A percentile compares a stretch with the other conserved stretches of the same genome.
Conservation (phyloP, 2,329 filamentous ascomycete genomes). For the Macrophomina tecta region DNA sequence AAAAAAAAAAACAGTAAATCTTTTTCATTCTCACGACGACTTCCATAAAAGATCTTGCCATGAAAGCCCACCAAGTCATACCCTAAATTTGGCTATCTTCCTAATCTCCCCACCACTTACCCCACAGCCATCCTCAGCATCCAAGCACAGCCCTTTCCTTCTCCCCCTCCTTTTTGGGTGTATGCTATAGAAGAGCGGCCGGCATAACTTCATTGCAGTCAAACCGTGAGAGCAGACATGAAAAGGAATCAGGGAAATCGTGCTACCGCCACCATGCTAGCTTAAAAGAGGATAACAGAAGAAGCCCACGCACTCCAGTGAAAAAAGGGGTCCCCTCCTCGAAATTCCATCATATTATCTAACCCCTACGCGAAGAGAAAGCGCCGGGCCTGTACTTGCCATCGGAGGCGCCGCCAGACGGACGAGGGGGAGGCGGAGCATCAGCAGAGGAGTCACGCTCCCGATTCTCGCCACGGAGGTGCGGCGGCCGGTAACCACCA, state of each 20-base stretch:
- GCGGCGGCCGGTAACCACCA: conserved; percentile 27
- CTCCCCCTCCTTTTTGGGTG: neutral
- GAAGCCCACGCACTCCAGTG: neutral
- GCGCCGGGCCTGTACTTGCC: conserved; percentile 50
- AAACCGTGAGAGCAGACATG: neutral
- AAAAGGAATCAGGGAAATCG: conserved; percentile 3
- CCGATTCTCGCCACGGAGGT: conserved; percentile 28
- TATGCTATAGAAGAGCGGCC: neutral
- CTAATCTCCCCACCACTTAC: too few relatives aligned
- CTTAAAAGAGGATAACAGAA: neutral
- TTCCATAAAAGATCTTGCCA: too few relatives aligned
- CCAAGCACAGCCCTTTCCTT: conserved; percentile 1
- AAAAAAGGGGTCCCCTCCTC: neutral
- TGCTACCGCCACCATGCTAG: neutral
- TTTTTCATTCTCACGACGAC: too few relatives aligned
- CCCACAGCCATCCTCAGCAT: neutral
- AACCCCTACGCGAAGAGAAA: conserved; percentile 34
- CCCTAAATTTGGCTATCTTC: too few relatives aligned
- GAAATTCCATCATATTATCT: neutral
- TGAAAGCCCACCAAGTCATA: conserved; percentile 4
- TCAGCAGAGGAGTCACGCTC: conserved; percentile 27
- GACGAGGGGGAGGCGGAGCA: conserved; percentile 24
- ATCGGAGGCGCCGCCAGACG: conserved; percentile 34
- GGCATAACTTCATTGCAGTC: conserved; percentile 4
- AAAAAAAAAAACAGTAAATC: neutral